Evolutionary conservation across 2,329 filamentous ascomycete genomes (phyloP).

Genomic region (Botrytis porri): DNA sequence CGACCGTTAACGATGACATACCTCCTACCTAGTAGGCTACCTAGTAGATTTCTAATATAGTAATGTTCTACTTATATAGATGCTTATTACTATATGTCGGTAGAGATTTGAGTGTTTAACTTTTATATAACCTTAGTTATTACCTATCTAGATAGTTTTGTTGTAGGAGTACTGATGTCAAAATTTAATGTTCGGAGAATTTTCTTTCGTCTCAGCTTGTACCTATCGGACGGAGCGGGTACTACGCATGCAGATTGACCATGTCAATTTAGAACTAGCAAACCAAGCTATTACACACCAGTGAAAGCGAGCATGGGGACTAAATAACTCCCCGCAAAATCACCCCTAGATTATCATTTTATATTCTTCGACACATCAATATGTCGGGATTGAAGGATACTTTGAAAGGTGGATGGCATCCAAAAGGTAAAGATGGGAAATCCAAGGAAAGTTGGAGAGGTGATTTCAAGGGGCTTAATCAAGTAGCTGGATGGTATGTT

Average conservation of each 20-base stretch:
- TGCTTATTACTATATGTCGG: not conserved
- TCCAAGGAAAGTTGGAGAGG: slow-evolving; percentile 51
- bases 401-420: slow-evolving; percentile 53
- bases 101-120: not conserved
- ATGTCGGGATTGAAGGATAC: slow-evolving; percentile 43
- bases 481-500: slow-evolving; percentile 37
- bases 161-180: not conserved
- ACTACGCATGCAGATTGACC: not conserved
- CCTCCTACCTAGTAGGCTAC: no score
- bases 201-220: not conserved
- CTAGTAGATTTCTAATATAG: not conserved
- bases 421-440: slow-evolving; percentile 50
- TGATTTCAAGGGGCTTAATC: slow-evolving; percentile 39
- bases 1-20: not conserved
- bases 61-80: not conserved
- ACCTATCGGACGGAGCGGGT: not conserved
- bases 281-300: slow-evolving; percentile 6
- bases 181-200: not conserved
- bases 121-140: no score
- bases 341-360: not conserved
- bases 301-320: not conserved
- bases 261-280: slow-evolving; percentile 6
- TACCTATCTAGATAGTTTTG: not conserved
- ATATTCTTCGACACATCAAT: not conserved
- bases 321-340: slow-evolving; percentile 11